phyloP scores from a whole-genome alignment of 1,284 basidiomycete species.

The Ceratobasidium sp. region DNA sequence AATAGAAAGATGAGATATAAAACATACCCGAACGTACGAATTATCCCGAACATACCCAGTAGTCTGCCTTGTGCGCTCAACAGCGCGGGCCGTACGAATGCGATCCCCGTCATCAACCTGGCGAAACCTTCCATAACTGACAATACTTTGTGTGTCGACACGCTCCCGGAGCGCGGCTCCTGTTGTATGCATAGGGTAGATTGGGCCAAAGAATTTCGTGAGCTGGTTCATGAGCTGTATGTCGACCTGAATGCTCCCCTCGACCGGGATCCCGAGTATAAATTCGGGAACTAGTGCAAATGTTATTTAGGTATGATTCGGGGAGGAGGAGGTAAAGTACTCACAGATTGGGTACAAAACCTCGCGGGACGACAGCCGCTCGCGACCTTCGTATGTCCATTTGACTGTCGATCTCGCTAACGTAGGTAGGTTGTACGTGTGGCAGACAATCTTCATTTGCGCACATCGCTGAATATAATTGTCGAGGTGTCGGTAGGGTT shows the following conservation, averaged over 20 bases:
- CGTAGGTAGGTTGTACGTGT: neutral
- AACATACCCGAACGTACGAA: neutral
- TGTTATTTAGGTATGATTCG: neutral
- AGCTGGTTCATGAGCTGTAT: neutral
- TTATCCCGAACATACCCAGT: neutral
- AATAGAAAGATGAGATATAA: neutral
- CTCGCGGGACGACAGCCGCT: slow-evolving; percentile 9
- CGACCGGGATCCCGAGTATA: slow-evolving; percentile 4
- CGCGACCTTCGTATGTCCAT: neutral
- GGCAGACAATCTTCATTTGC: slow-evolving; percentile 44
- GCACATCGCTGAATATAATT: slow-evolving; percentile 48
- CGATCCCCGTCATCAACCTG: slow-evolving; percentile 6
- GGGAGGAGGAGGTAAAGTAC: neutral
- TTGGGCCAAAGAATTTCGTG: slow-evolving; percentile 1
- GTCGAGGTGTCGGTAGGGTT: slow-evolving; percentile 51
- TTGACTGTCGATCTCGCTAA: neutral
- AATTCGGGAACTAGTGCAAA: neutral
- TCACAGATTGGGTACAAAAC: slow-evolving; percentile 7
- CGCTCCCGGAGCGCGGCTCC: neutral
- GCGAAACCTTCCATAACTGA: slow-evolving; percentile 16
- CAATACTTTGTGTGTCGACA: neutral
- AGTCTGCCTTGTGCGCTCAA: slow-evolving; percentile 22
- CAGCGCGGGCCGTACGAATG: neutral
- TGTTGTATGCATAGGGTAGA: too few species aligned
- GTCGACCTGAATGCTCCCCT: neutral